Percentiles rank a stretch among this genome's conserved stretches.
phyloP scores from a whole-genome alignment of 176 grass and related monocot species.

The Aegilops bicornis region DNA sequence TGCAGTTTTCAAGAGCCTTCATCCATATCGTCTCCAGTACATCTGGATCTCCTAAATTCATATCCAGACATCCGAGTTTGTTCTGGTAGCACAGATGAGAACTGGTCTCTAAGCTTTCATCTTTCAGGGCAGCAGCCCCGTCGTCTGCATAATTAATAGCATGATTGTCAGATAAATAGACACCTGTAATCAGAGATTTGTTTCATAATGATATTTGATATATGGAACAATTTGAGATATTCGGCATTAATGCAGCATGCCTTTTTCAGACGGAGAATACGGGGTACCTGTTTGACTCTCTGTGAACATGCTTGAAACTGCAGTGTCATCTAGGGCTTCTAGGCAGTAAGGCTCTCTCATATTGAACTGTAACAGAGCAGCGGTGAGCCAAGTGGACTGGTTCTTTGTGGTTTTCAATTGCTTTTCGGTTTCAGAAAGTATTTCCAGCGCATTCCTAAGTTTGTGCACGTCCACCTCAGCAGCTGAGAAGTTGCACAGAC shows the following conservation, averaged over 20 bases:
- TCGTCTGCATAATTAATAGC: conserved; percentile 53
- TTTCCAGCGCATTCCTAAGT: conserved; percentile 81
- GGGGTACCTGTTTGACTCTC: conserved; percentile 44
- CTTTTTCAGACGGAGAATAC: background rate
- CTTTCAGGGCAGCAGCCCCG: conserved; percentile 38
- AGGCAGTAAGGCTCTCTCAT: conserved; percentile 60
- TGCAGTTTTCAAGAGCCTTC: conserved; percentile 78
- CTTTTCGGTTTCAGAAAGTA: conserved; percentile 97
- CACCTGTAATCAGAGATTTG: background rate
- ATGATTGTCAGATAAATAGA: conserved; percentile 21
- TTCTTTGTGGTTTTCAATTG: conserved; percentile 85
- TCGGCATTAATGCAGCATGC: background rate
- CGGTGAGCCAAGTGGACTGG: conserved; percentile 92
- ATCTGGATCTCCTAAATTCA: conserved; percentile 69
- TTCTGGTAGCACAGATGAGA: conserved; percentile 56
- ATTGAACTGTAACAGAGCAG: conserved; percentile 92
- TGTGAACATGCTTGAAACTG: conserved; percentile 53
- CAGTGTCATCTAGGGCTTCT: conserved; percentile 45
- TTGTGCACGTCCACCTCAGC: conserved; percentile 57
- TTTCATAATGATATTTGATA: background rate
- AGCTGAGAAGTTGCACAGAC: conserved; percentile 39
- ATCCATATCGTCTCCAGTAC: conserved; percentile 72
- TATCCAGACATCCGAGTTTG: conserved; percentile 45
- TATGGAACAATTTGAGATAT: background rate
- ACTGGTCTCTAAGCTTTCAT: conserved; percentile 52